Conservation (phyloP, 257 asterid species). For the Capsicum chinense region DNA sequence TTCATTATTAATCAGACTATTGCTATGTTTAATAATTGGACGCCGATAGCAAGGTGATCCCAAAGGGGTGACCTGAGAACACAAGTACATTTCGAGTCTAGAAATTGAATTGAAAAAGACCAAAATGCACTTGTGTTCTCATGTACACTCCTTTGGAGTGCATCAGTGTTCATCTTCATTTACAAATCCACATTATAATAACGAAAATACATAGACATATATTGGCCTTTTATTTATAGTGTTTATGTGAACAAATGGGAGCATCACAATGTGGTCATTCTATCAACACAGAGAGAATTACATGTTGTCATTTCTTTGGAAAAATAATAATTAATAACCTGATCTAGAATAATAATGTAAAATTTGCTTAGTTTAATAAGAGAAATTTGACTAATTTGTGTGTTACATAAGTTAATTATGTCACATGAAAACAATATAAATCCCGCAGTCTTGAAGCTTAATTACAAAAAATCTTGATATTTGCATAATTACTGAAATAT, state of each 20-base stretch:
- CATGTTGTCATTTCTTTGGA: slow-evolving; percentile 22
- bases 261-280: slow-evolving; percentile 45
- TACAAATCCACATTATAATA: background rate
- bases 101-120: background rate
- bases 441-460: too few species aligned
- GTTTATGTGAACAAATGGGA: background rate
- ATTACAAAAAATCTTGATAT: too few species aligned
- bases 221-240: slow-evolving; percentile 12
- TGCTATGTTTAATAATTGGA: too few species aligned
- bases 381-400: too few species aligned
- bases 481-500: too few species aligned
- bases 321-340: background rate
- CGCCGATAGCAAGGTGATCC: slow-evolving; percentile 17
- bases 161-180: slow-evolving; percentile 16
- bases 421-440: too few species aligned
- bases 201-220: background rate
- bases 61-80: slow-evolving; percentile 74
- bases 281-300: slow-evolving; percentile 34
- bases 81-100: slow-evolving; percentile 35
- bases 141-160: slow-evolving; percentile 48
- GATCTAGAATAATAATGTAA: too few species aligned
- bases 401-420: too few species aligned
- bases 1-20: too few species aligned
- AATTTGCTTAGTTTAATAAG: too few species aligned
- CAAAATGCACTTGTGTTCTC: slow-evolving; percentile 48